Evolutionary conservation across 345 rosid genomes (phyloP).

Genomic region (Angophora floribunda): DNA sequence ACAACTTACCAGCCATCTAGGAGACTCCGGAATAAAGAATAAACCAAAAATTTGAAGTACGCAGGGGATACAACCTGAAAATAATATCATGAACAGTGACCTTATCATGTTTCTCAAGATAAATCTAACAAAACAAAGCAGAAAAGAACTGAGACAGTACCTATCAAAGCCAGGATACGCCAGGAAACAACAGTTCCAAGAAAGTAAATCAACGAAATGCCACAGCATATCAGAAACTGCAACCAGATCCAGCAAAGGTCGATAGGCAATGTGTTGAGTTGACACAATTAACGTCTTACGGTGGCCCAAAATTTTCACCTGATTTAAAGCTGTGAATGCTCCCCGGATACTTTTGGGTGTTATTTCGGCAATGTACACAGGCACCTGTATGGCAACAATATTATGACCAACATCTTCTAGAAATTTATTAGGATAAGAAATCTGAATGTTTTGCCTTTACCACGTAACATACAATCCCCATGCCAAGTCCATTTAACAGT

Average conservation of each 20-base stretch:
- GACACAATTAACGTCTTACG: neutral
- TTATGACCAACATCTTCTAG: neutral
- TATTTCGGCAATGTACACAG: constrained; percentile 11
- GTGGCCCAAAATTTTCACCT: neutral
- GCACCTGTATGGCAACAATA: neutral
- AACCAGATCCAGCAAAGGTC: neutral
- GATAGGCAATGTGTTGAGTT: neutral
- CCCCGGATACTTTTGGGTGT: constrained; percentile 9
- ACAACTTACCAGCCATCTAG: constrained; percentile 35
- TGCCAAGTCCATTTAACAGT: constrained; percentile 17
- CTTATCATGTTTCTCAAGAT: neutral
- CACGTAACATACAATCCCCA: constrained; percentile 18
- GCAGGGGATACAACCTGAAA: constrained; percentile 22
- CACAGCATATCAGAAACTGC: constrained; percentile 8
- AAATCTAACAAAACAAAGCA: neutral
- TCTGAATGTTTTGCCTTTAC: constrained; percentile 1
- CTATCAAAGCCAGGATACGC: constrained; percentile 18
- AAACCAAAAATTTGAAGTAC: constrained; percentile 15
- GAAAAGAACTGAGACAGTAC: neutral
- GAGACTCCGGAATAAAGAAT: constrained; percentile 39
- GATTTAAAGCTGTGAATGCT: constrained; percentile 3
- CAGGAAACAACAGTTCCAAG: constrained; percentile 16
- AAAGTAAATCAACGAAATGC: constrained; percentile 8
- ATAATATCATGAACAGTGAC: neutral
- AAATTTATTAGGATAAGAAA: neutral